A percentile compares a stretch with the other conserved stretches of the same genome.
Evolutionary conservation across 1,284 basidiomycete genomes (phyloP).

Genomic region (Thecaphora thlaspeos): DNA sequence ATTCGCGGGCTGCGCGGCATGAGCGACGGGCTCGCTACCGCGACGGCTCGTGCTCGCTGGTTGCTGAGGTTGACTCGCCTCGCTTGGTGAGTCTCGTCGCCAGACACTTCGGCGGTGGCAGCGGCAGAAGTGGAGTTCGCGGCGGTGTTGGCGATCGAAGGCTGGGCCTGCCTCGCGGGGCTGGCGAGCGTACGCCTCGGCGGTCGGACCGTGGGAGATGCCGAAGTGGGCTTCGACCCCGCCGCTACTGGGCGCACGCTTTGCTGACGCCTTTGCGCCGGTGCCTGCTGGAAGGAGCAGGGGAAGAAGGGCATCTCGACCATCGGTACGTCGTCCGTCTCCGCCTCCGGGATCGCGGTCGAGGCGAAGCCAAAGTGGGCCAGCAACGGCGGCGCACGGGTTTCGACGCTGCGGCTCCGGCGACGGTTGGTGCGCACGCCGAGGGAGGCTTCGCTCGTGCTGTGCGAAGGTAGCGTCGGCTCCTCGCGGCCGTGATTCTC

Average conservation of each 20-base stretch:
- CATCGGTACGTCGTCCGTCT: not conserved
- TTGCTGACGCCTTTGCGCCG: too few species aligned
- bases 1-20: conserved; percentile 24
- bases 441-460: not conserved
- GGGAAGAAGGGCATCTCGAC: too few species aligned
- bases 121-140: too few species aligned
- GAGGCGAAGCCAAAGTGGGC: conserved; percentile 8
- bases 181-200: too few species aligned
- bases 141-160: too few species aligned
- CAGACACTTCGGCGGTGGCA: too few species aligned
- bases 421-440: conserved; percentile 16
- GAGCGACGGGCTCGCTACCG: conserved; percentile 35
- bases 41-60: conserved; percentile 30
- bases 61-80: conserved; percentile 34
- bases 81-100: conserved; percentile 28
- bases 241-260: too few species aligned
- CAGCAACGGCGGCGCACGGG: conserved; percentile 9
- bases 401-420: conserved; percentile 34
- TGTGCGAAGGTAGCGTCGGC: conserved; percentile 23
- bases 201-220: too few species aligned
- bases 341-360: not conserved
- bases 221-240: too few species aligned
- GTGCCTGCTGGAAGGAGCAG: too few species aligned
- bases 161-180: not conserved
- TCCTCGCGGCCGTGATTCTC: conserved; percentile 35